Conservation (phyloP, 208 protist genomes). For the Perkinsela sp. region DNA sequence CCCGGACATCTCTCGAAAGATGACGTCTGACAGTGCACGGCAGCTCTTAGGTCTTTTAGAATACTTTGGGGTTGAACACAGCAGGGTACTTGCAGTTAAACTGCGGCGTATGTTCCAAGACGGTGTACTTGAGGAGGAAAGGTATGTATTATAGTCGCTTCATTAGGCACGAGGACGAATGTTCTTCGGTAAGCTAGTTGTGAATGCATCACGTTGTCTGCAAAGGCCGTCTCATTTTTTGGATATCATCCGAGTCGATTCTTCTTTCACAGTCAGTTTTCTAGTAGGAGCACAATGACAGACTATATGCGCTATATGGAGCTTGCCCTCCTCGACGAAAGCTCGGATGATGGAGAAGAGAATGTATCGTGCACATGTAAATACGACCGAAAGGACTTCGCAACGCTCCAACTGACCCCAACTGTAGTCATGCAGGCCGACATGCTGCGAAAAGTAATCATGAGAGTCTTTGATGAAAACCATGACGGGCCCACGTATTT, state of each 20-base stretch:
- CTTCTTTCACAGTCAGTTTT: neutral
- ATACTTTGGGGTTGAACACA: conserved; percentile 40
- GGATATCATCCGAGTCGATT: neutral
- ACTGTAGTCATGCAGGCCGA: neutral
- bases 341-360: neutral
- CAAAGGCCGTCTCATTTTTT: no score
- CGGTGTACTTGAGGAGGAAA: conserved; percentile 39
- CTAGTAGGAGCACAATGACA: neutral
- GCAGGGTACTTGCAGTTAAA: conserved; percentile 15
- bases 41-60: conserved; percentile 40
- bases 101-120: conserved; percentile 36
- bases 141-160: conserved; percentile 15
- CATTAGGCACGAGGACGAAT: no score
- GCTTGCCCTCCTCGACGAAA: neutral
- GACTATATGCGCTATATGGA: neutral
- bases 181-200: no score
- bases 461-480: neutral
- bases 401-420: neutral
- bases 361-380: neutral
- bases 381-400: neutral
- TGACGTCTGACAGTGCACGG: conserved; percentile 44
- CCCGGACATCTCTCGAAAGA: conserved; percentile 15
- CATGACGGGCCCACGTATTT: neutral
- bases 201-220: no score
- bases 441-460: neutral